These are phyloP conservation scores for Emergomyces pasteurianus DNA, from an alignment of 2,329 filamentous ascomycete species.

Conservation along the genomic window DNA sequence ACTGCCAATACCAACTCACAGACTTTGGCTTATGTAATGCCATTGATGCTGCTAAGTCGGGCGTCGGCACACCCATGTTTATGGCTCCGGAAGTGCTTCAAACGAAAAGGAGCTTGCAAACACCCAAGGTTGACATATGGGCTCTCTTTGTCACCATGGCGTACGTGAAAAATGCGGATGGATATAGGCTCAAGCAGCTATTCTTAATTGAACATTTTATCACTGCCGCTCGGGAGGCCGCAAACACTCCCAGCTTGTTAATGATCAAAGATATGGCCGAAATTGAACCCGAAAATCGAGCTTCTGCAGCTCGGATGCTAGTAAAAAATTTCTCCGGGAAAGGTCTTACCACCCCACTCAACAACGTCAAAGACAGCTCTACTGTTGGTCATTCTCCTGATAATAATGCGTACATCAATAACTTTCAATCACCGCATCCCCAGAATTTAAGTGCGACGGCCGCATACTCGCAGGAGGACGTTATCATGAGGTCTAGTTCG, in stretches of 20 bases:
- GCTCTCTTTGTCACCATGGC: constrained; percentile 10
- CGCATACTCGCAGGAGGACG: too few relatives aligned
- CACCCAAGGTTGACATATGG: constrained; percentile 15
- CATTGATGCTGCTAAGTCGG: constrained; percentile 2
- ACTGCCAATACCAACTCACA: constrained; percentile 11
- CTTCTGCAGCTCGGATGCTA: neutral
- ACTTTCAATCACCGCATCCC: too few relatives aligned
- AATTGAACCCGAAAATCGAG: neutral
- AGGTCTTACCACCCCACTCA: neutral
- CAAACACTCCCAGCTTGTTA: neutral
- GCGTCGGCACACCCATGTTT: constrained; percentile 9
- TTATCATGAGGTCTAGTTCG: too few relatives aligned
- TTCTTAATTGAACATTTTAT: neutral
- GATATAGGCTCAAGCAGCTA: neutral
- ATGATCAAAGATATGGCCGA: neutral
- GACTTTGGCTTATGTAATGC: constrained; percentile 15
- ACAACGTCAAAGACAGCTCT: neutral
- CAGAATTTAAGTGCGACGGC: too few relatives aligned
- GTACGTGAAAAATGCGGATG: neutral
- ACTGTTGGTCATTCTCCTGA: too few relatives aligned
- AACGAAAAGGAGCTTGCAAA: constrained; percentile 4
- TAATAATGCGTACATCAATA: too few relatives aligned
- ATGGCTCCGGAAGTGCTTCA: constrained; percentile 12
- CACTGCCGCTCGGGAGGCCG: neutral
- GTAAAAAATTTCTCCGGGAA: neutral